Evolutionary conservation across 441 rosid species (phyloP), one percentile per base, ranked within the genome.

Genomic region (Macaranga tanarius): DNA sequence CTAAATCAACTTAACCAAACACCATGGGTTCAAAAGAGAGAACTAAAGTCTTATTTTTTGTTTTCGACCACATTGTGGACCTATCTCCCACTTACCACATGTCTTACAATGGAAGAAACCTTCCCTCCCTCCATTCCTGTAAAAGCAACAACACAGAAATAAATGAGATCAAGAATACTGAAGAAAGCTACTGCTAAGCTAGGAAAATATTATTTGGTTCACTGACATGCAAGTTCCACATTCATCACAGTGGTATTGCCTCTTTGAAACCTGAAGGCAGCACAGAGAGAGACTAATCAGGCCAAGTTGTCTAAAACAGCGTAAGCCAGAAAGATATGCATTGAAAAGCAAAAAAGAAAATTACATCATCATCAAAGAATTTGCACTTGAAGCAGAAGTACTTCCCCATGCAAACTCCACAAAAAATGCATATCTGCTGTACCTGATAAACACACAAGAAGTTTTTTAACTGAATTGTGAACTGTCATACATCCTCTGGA

Each of bases 341-440:
- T 17, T 23, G 31, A 40, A 16, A 40, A 48, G 8, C 55, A 10
- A 20, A 12, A 7, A 4, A 31, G 31, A 47, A 71, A 76, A 83
- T 86, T 77, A 89, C 97, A 80, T 91, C 90, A 80, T 91, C 95
- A n/a, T 92, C 92, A 0, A 86, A 92, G 81, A 88, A 85, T 45
- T 88, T 87, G 85, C 97, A 92, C 78, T 77, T 83, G 4, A 81
- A 80, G 42, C 93, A 92, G 70, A 87, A 92, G 81, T 92, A 92
- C 74, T 86, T 87, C 62, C 97, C 95, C 95, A 92, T 87, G 77
- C 90, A 92, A 73, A 88, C 87, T 31, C 95, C 89, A 71, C 95
- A 92, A 19, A 66, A 79, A 12, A 76, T 73, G 82, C 95, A 92
- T 75, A 83, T 76, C 75, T 86, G 93, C 60, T 79, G 87, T 31